phyloP scores from a whole-genome alignment of 805 yeast genomes.

The Blastobotrys robertii region DNA sequence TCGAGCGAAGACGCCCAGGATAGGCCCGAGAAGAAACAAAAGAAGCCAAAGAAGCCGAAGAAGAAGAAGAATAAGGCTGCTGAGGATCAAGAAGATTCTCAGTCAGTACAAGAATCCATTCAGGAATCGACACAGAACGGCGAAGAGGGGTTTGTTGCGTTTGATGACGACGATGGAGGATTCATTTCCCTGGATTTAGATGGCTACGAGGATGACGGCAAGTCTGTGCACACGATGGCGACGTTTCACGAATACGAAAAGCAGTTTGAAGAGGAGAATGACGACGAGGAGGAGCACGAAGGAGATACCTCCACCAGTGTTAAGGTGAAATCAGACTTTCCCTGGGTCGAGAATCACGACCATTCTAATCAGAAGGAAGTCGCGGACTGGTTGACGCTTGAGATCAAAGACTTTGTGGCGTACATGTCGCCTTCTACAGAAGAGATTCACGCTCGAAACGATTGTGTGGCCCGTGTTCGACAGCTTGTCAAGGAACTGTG shows the following conservation, averaged over 20 bases:
- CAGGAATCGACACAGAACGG: not conserved
- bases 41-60: not conserved
- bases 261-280: not conserved
- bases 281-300: not conserved
- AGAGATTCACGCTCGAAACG: slow-evolving; percentile 61
- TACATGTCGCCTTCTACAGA: slow-evolving; percentile 76
- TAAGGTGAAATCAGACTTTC: slow-evolving; percentile 31
- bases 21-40: not conserved
- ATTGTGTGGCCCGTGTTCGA: slow-evolving; percentile 52
- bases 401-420: slow-evolving; percentile 72
- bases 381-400: slow-evolving; percentile 79
- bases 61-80: not conserved
- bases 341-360: slow-evolving; percentile 74
- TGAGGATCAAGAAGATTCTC: not conserved
- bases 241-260: slow-evolving; percentile 4
- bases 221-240: slow-evolving; percentile 1
- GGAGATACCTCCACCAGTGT: not conserved
- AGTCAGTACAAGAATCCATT: not conserved
- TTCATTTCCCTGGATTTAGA: not conserved
- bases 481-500: slow-evolving; percentile 46
- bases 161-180: not conserved
- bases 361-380: slow-evolving; percentile 69
- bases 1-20: not conserved
- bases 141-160: slow-evolving; percentile 4
- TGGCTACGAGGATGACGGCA: not conserved